Conservation (phyloP, 495 filamentous ascomycete species). For the Friedmanniomyces endolithicus region DNA sequence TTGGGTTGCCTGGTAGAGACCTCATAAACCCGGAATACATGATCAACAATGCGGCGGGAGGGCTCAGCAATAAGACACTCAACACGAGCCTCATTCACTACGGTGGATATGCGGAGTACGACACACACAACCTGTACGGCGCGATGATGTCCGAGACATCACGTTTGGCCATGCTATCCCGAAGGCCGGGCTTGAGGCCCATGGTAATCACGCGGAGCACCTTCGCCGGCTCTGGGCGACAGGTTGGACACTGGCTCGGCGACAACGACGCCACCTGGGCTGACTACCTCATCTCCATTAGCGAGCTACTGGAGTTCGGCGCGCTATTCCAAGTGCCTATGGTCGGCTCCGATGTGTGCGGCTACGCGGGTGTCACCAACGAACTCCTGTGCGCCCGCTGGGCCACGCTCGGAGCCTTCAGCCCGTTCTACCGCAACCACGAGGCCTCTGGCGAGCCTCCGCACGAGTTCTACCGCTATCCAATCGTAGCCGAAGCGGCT, state of each 20-base stretch:
- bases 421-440: conserved; percentile 77
- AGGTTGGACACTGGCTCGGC: conserved; percentile 80
- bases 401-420: conserved; percentile 70
- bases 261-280: conserved; percentile 69
- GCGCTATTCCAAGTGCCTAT: conserved; percentile 77
- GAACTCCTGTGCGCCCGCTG: conserved; percentile 74
- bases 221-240: conserved; percentile 64
- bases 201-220: conserved; percentile 76
- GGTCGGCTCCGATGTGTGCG: conserved; percentile 76
- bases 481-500: conserved; percentile 50
- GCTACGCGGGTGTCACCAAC: conserved; percentile 58
- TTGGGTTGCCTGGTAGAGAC: conserved; percentile 51
- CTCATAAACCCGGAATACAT: conserved; percentile 60
- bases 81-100: conserved; percentile 63
- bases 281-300: conserved; percentile 57
- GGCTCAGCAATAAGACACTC: conserved; percentile 60
- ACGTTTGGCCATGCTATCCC: conserved; percentile 52
- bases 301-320: conserved; percentile 58
- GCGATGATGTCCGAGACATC: conserved; percentile 70
- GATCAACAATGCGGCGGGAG: conserved; percentile 61
- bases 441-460: conserved; percentile 35
- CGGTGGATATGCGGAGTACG: conserved; percentile 61
- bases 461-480: conserved; percentile 76
- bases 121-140: conserved; percentile 72
- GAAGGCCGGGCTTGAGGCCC: conserved; percentile 55